Percentiles rank a stretch among this genome's conserved stretches.
Evolutionary conservation across 257 asterid species (phyloP).

Genomic region (Ehretia macrophylla): DNA sequence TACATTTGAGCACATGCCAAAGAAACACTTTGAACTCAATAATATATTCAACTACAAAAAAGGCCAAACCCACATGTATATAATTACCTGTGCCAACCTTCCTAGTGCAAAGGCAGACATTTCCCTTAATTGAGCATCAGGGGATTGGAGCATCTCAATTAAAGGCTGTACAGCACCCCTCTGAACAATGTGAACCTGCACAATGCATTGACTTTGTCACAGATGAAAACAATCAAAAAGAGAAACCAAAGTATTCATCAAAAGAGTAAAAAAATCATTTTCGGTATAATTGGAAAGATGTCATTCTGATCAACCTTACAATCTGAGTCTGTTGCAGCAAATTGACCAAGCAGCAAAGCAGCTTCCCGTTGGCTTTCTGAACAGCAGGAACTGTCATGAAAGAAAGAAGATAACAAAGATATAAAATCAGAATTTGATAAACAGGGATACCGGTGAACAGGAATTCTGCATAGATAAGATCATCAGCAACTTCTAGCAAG

Average conservation of each 20-base stretch:
- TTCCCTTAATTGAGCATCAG: conserved; percentile 90
- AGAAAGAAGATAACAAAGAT: conserved; percentile 15
- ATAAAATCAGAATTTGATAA: conserved; percentile 8
- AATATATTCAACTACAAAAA: too few species aligned
- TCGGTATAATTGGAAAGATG: not conserved
- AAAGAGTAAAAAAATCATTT: not conserved
- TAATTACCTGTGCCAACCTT: conserved; percentile 90
- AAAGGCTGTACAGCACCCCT: conserved; percentile 98
- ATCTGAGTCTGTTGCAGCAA: conserved; percentile 98
- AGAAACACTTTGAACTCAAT: too few species aligned
- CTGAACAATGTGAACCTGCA: conserved; percentile 94
- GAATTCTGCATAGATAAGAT: not conserved
- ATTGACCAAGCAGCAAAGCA: conserved; percentile 97
- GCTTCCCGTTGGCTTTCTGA: conserved; percentile 99
- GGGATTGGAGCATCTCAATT: conserved; percentile 90
- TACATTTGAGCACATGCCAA: too few species aligned
- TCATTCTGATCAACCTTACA: conserved; percentile 75
- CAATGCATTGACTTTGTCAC: not conserved
- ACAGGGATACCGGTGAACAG: not conserved
- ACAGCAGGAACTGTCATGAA: conserved; percentile 72
- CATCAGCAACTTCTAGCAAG: not conserved
- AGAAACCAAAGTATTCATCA: not conserved
- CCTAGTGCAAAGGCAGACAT: conserved; percentile 99
- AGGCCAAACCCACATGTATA: not conserved
- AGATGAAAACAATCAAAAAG: not conserved